Base-by-base conservation (phyloP, 805 yeast species). In the Yarrowia divulgata region DNA sequence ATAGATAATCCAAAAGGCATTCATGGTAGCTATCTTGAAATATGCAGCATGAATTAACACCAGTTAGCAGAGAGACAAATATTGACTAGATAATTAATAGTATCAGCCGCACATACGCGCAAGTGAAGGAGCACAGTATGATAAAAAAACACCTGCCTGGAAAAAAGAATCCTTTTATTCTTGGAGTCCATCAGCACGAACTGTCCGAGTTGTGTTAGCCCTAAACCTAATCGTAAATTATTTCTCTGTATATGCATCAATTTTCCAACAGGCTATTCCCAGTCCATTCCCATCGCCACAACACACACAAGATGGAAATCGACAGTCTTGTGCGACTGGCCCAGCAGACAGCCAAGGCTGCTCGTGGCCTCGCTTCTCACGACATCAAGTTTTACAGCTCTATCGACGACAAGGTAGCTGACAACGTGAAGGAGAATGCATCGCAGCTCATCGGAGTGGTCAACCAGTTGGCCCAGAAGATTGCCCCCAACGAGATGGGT, bases 321-420 rank as follows among this genome's bases (percentile, higher is more conserved):
- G 66, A 60, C n/a, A 45, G 42, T 32, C 52, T 60, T 43, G 66
- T 60, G 52, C 52, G 66, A 60, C 66, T 60, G 42, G 66, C 66
- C 40, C 66, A 60, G 34, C 66, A 60, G 12, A 80, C 88, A 3
- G 85, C 90, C 48, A 81, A 96, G 70, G 84, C 89, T 2, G 83
- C 97, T 0, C 81, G 89, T 3, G 87, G 90, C 1, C 77, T 93
- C 52, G 90, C 90, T 1, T 86, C 91, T 0, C 90, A 90, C 69
- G 98, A 94, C 80, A 83, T 93, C n/a, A 85, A 84, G 39, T 95
- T 93, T 74, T 86, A 87, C 77, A 81, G 83, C 57, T 86, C 90
- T 58, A 75, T 91, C 13, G 94, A 91, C 73, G 71, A 74, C 0
- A 75, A 81, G 14, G 76, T 88, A 60, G 81, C 81, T 10, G 72